Evolutionary conservation across 2,329 filamentous ascomycete species (phyloP).

Genomic region (Kalmusia sp.): DNA sequence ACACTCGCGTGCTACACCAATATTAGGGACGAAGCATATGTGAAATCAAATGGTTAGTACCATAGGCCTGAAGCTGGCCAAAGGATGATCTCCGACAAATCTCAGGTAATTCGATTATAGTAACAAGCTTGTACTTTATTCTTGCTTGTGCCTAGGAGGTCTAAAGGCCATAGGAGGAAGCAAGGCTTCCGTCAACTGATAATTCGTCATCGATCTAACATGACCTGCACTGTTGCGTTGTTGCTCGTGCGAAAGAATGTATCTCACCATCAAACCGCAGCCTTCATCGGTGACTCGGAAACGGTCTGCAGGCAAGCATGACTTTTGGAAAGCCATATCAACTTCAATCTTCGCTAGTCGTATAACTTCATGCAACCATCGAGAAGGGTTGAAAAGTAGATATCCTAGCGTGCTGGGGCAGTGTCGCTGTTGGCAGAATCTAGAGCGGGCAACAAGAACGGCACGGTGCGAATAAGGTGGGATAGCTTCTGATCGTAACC

Average conservation of each 20-base stretch:
- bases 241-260: conserved; percentile 60
- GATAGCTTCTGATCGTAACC: conserved; percentile 35
- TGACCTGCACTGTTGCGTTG: not conserved
- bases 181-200: not conserved
- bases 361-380: conserved; percentile 88
- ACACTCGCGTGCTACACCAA: too few species aligned
- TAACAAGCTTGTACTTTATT: too few species aligned
- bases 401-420: conserved; percentile 72
- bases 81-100: too few species aligned
- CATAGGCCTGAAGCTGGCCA: too few species aligned
- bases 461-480: conserved; percentile 22
- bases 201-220: not conserved
- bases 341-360: conserved; percentile 86
- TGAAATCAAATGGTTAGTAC: too few species aligned
- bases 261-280: conserved; percentile 86
- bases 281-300: conserved; percentile 68
- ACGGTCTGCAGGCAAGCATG: conserved; percentile 83
- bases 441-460: conserved; percentile 27
- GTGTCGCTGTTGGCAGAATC: conserved; percentile 25
- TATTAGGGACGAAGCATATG: too few species aligned
- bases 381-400: conserved; percentile 79
- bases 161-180: too few species aligned
- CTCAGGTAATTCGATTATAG: too few species aligned
- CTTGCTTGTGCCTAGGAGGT: too few species aligned
- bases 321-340: conserved; percentile 55